Evolutionary conservation across 768 basidiomycete species (phyloP).

Genomic region (Russula emetica): DNA sequence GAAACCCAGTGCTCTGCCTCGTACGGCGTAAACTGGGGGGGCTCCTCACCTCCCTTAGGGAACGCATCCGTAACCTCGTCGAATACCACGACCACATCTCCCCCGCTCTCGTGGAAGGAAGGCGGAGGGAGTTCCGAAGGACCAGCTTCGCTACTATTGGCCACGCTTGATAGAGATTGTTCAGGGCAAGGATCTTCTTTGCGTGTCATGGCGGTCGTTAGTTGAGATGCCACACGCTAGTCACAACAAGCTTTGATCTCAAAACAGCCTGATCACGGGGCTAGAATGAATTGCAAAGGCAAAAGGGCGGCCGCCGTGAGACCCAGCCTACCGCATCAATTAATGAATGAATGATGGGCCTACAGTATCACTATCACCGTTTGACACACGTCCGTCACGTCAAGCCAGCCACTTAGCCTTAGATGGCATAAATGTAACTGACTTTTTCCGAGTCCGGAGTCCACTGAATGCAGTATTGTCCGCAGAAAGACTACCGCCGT

Average conservation of each 20-base stretch:
- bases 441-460: too few species aligned
- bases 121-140: slow-evolving; percentile 20
- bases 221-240: neutral
- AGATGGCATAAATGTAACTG: too few species aligned
- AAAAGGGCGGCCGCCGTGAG: neutral
- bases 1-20: slow-evolving; percentile 55
- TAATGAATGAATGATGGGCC: too few species aligned
- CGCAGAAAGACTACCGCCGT: too few species aligned
- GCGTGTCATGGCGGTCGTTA: slow-evolving; percentile 4
- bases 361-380: too few species aligned
- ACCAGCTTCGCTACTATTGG: slow-evolving; percentile 9
- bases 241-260: too few species aligned
- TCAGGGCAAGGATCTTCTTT: slow-evolving; percentile 2
- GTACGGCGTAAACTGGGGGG: slow-evolving; percentile 59
- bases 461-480: too few species aligned
- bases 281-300: neutral
- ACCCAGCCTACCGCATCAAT: neutral
- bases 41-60: slow-evolving; percentile 39
- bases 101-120: slow-evolving; percentile 28
- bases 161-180: neutral
- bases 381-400: too few species aligned
- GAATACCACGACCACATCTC: slow-evolving; percentile 30
- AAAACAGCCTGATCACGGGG: neutral
- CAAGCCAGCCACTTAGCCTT: too few species aligned
- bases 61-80: slow-evolving; percentile 29